These are phyloP conservation scores for Zygoascus ofunaensis DNA, from an alignment of 805 yeast species.

Conservation along the genomic window DNA sequence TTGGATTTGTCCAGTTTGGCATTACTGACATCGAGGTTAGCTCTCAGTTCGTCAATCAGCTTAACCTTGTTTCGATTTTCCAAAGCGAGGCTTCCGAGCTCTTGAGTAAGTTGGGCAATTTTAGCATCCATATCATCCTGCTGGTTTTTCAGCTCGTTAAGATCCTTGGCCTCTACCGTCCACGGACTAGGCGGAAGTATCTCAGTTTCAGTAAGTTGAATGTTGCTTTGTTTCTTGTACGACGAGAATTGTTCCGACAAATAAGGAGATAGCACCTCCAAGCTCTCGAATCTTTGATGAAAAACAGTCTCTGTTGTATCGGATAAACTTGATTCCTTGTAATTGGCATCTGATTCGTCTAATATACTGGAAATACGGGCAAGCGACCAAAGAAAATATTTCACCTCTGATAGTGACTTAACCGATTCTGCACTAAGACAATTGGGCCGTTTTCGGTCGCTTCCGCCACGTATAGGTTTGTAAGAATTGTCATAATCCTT, in stretches of 20 bases:
- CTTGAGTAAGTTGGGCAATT: conserved; percentile 14
- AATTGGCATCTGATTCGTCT: not conserved
- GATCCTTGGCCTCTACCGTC: conserved; percentile 14
- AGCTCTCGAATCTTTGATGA: not conserved
- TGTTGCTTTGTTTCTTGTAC: not conserved
- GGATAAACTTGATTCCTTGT: not conserved
- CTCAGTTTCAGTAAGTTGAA: conserved; percentile 1
- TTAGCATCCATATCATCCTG: conserved; percentile 11
- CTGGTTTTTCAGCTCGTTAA: conserved; percentile 8
- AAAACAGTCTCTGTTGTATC: not conserved
- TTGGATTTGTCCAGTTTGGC: conserved; percentile 17
- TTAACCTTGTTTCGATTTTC: conserved; percentile 16
- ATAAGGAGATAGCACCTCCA: not conserved
- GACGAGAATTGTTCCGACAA: not conserved
- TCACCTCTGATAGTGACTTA: not conserved
- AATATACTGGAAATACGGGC: no score
- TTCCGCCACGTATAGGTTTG: not conserved
- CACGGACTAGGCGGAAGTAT: conserved; percentile 17
- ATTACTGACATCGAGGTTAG: conserved; percentile 17
- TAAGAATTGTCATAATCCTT: not conserved
- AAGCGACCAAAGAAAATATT: not conserved
- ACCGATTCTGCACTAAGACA: not conserved
- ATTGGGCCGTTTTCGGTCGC: not conserved
- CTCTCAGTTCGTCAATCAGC: conserved; percentile 21
- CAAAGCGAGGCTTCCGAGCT: conserved; percentile 14